Base-by-base conservation (phyloP, 768 basidiomycete genomes). In the Termitomyces sp. region DNA sequence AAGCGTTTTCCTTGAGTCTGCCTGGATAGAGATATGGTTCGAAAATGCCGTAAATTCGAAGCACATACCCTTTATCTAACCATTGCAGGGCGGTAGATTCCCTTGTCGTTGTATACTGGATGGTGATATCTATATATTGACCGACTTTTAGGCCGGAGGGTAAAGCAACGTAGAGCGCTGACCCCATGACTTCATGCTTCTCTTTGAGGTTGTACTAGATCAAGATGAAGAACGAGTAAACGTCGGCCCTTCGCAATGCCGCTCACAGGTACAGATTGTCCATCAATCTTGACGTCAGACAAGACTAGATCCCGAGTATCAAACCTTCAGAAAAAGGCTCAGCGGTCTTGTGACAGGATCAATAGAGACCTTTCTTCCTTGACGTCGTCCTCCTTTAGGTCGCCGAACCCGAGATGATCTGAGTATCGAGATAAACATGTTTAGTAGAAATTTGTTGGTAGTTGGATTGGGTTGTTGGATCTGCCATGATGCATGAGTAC, bases 1-100 rank as follows among this genome's bases (percentile, higher is more conserved):
- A 89, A 88, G 20, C 74, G 71, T 60, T 91, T 92, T 6, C 92
- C 91, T 56, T 90, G 89, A 0, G 94, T 96, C 70, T 92, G 86
- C 56, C 89, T 91, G 48, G 48, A 31, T 7, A 9, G 31, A 23
- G 46, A 27, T 10, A 49, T 29, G 29, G 29, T 29, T 29, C 29
- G 29, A 20, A 23, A 27, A n/a, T 38, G 15, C 5, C n/a, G 22
- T 13, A 36, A 29, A 2, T 22, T 11, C 3, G 12, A 23, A 31
- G 38, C 7, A 68, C 76, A 39, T 66, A 91, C 85, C 86, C 84
- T 65, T 91, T 88, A 22, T 81, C 85, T 10, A 95, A 77, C 93
- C 92, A 97, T 54, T 94, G 90, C 7, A 96, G 70, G 0, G 94
- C 92, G 1, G 85, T 85, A 64, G 83, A 85, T 7, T 78, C 74